Base-by-base conservation (phyloP, 1,139 yeast species). In the Diutina rugosa region DNA sequence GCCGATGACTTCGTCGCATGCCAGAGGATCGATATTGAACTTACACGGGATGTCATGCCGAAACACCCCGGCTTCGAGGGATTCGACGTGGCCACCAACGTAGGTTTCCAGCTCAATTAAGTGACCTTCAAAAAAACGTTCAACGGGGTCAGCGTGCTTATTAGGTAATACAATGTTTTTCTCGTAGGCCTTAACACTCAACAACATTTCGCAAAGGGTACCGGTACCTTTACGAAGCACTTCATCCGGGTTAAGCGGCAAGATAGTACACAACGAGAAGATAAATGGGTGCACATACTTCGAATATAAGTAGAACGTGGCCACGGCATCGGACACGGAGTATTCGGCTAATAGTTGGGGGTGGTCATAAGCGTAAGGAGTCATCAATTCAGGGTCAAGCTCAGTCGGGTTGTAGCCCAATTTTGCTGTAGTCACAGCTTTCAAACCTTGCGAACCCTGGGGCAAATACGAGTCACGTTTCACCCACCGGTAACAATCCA, bases 401-500 rank as follows among this genome's bases (percentile, higher is more conserved):
- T 95, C 99, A 32, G 93, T 85, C 5, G 99, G 99, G 66, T 91
- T 91, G 65, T 95, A 95, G 6, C 99, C 99, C 57, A 95, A 74
- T 67, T 95, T 95, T 0, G 91, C 95, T 12, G 96, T 91, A 2
- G 99, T 95, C 21, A 95, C 99, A 0, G 99, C 98, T 68, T 95
- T 95, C 66, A 95, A 79, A 74, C 99, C 99, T 69, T 95, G 99
- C 1, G 97, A 88, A 53, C 99, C 99, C 68, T 95, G 99, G 0
- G 99, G 99, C 56, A 95, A 75, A 68, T 95, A 95, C 3, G 96
- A 88, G 68, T 95, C 99, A 73, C 99, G 83, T 67, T 95, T 90
- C n/a, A 95, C 99, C 99, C 99, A 95, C 63, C 98, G 74, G 69
- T 75, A 95, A 70, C 98, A 93, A 71, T 95, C 99, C 97, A 95